A percentile compares a stretch with the other conserved stretches of the same genome.
phyloP scores from a whole-genome alignment of 129 eudicot species.

The Scalesia atractyloides region DNA sequence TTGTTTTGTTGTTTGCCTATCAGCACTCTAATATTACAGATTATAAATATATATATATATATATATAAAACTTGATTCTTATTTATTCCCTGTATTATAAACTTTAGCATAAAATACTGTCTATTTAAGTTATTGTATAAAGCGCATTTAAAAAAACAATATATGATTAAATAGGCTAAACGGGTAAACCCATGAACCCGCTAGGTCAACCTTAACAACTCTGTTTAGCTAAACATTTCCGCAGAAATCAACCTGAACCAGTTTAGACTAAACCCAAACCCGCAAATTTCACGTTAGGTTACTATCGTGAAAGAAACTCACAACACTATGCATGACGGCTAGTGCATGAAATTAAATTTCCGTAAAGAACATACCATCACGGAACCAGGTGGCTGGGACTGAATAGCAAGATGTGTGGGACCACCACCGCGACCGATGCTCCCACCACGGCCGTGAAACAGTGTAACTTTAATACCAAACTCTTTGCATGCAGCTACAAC shows the following conservation, averaged over 20 bases:
- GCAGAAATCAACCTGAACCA: background rate
- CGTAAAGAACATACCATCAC: constrained; percentile 64
- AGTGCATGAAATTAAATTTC: no score
- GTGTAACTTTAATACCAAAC: constrained; percentile 72
- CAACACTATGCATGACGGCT: no score
- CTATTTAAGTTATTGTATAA: background rate
- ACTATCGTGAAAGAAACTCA: no score
- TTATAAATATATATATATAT: no score
- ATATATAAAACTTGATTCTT: no score
- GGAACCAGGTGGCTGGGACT: constrained; percentile 98
- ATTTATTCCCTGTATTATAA: no score
- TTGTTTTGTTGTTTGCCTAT: no score
- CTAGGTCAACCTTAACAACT: background rate
- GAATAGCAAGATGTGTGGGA: constrained; percentile 91
- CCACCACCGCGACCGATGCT: constrained; percentile 98
- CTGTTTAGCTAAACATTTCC: background rate
- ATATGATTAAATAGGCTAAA: background rate
- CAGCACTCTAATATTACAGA: no score
- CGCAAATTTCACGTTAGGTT: background rate
- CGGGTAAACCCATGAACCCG: no score
- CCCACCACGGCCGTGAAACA: constrained; percentile 99
- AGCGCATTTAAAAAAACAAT: background rate
- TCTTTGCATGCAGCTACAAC: constrained; percentile 92
- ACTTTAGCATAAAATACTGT: background rate
- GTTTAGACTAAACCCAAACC: background rate